A percentile compares a stretch with the other conserved stretches of the same genome.
Conservation (phyloP, 441 rosid species). For the Melastoma candidum region DNA sequence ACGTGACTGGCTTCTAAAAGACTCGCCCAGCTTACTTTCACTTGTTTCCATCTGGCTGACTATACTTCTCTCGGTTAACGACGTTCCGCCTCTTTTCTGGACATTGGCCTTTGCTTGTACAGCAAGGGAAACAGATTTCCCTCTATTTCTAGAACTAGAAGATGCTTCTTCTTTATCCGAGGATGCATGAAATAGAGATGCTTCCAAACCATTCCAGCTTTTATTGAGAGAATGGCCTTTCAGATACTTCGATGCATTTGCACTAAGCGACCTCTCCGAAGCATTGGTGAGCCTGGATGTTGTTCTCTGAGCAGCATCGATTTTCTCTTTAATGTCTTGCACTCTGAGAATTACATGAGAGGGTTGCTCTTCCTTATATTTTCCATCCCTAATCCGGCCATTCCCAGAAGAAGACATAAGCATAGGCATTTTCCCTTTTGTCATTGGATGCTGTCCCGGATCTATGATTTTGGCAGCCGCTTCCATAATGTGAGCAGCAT, state of each 20-base stretch:
- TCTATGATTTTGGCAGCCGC: slow-evolving; percentile 86
- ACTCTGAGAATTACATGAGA: slow-evolving; percentile 27
- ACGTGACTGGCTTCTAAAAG: slow-evolving; percentile 46
- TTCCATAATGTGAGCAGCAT: slow-evolving; percentile 94
- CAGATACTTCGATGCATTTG: slow-evolving; percentile 47
- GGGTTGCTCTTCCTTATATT: slow-evolving; percentile 54
- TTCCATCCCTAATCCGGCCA: slow-evolving; percentile 53
- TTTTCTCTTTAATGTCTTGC: slow-evolving; percentile 48
- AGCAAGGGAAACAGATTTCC: slow-evolving; percentile 75
- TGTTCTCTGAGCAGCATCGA: slow-evolving; percentile 33
- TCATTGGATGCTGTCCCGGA: slow-evolving; percentile 34
- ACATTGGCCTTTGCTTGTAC: slow-evolving; percentile 84
- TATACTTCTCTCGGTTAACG: slow-evolving; percentile 34
- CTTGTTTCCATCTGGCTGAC: slow-evolving; percentile 36
- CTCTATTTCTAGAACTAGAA: slow-evolving; percentile 35
- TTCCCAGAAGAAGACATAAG: slow-evolving; percentile 45
- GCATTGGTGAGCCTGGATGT: slow-evolving; percentile 33
- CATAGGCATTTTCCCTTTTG: slow-evolving; percentile 26
- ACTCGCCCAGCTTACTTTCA: slow-evolving; percentile 42
- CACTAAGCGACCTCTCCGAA: slow-evolving; percentile 38
- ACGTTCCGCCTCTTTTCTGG: slow-evolving; percentile 64
- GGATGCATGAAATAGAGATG: slow-evolving; percentile 27
- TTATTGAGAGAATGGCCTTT: slow-evolving; percentile 57
- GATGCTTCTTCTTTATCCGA: slow-evolving; percentile 33
- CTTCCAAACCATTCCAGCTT: slow-evolving; percentile 60